Evolutionary conservation across 1,139 yeast genomes (phyloP), one percentile per base, ranked within the genome.

Genomic region (Sugiyamaella xylanicola): DNA sequence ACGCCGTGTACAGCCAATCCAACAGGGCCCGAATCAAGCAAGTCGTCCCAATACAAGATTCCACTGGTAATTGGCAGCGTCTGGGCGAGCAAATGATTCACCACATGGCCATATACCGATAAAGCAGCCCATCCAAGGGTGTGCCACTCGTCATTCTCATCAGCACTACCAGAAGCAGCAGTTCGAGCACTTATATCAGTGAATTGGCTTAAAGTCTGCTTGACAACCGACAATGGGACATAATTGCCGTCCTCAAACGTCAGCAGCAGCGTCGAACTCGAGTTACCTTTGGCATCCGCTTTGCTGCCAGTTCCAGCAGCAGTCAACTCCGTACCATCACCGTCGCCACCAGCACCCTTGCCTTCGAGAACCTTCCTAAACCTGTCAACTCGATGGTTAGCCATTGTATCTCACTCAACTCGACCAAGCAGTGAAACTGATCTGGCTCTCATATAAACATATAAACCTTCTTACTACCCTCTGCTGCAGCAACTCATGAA

Each of bases 31-130:
- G 62, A 61, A 15, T 59, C 59, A 19, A 67, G 53, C 5, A 71
- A 65, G 9, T 62, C 60, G 48, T 70, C 70, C 74, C 75, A 72
- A 58, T 72, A 72, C 44, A 62, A 56, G 29, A 70, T 57, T 50
- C 71, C 72, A 21, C 63, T 61, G 2, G 71, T 59, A 3, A 71
- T 58, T 1, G 74, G 73, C 29, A 70, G 60, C 1, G 74, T 67
- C 49, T 68, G 66, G 15, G 61, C 54, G 41, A 71, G 61, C 51
- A 72, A 59, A 17, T 61, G 59, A 21, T 63, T 59, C 27, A 69
- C 62, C n/a, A 66, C 57, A 21, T 59, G 57, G 4, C 61, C 63
- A 39, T 62, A 63, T 25, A 63, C 53, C 9, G 65, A 58, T 25
- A 63, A 40, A 4, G 64, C 58, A 4, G 65, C 57, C 51, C 58